Percentiles rank a stretch among this genome's conserved stretches.
phyloP scores from a whole-genome alignment of 2,329 filamentous ascomycete species.

The Sporothrix protearum region DNA sequence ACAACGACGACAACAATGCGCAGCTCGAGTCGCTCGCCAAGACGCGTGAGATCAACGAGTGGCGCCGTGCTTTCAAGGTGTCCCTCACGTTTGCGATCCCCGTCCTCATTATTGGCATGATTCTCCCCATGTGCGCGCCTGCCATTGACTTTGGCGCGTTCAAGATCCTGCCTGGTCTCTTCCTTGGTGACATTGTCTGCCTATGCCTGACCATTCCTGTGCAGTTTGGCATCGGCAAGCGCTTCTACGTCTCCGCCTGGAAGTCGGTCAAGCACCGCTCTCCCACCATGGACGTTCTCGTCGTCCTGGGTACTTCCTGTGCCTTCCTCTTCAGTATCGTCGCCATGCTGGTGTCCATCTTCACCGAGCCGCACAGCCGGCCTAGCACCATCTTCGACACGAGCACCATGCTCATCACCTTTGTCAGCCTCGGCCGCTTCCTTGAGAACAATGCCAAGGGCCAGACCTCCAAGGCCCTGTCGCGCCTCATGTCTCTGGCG shows the following conservation, averaged over 20 bases:
- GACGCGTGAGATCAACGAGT: constrained; percentile 92
- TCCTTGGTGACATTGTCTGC: constrained; percentile 82
- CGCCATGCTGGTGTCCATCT: constrained; percentile 77
- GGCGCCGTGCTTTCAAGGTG: constrained; percentile 74
- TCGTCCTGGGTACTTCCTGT: constrained; percentile 87
- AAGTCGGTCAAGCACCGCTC: constrained; percentile 87
- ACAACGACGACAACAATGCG: constrained; percentile 92
- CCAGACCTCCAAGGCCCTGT: constrained; percentile 90
- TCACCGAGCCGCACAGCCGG: constrained; percentile 69
- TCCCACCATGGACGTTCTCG: constrained; percentile 96
- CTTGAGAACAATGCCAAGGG: constrained; percentile 94
- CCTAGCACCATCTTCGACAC: constrained; percentile 94
- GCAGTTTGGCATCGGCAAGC: constrained; percentile 92
- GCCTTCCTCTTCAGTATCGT: constrained; percentile 94
- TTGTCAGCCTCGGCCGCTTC: constrained; percentile 86
- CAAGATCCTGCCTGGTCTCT: constrained; percentile 68
- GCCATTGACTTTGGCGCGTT: constrained; percentile 72
- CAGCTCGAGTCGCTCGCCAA: constrained; percentile 95
- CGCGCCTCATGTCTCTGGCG: constrained; percentile 88
- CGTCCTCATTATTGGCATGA: constrained; percentile 89
- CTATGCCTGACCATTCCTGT: constrained; percentile 82
- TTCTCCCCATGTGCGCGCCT: constrained; percentile 81
- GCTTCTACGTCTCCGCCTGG: constrained; percentile 91
- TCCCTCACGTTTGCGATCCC: constrained; percentile 81
- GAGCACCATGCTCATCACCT: constrained; percentile 96